Evolutionary conservation across 2,329 filamentous ascomycete species (phyloP), one percentile per base, ranked within the genome.

Genomic region (Verticillium nonalfalfae): DNA sequence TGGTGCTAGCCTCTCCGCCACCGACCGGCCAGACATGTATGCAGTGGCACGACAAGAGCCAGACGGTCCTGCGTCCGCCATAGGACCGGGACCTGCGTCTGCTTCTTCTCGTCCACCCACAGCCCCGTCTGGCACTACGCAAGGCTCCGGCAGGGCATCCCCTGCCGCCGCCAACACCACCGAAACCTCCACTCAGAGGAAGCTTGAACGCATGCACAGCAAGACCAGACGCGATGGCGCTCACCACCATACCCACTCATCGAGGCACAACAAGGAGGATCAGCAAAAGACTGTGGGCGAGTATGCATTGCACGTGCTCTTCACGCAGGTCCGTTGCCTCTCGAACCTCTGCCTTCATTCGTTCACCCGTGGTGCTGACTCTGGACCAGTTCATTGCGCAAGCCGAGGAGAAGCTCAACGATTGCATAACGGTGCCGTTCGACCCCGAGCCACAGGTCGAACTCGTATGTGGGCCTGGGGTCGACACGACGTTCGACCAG

Each of bases 221-320:
- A 90, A 85, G 72, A 79, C 85, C 56, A 86, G 89, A 66, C 85
- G 89, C 69, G 90, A 93, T 64, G 88, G 91, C 71, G 79, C 82
- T 7, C 89, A 90, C 70, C 87, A 93, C 70, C 89, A 88, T 67
- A 91, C 90, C 15, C 88, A 92, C 69, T 94, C 90, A 39, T 88
- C 88, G 58, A 83, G 86, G 60, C 85, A 89, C 68, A 81, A 87
- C 68, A 78, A 85, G 68, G 84, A 84, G 67, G 85, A 89, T 59
- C 91, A 96, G 65, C 85, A 90, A 66, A 96, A 94, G 75, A 97
- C 93, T 0, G 93, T 97, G n/a, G 93, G 93, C 60, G 95, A 99
- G 79, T 98, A 97, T 83, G 95, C 95, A 21, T 80, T 99, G 63
- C 94, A 98, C 75, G 94, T 98, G 68, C 80, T 99, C 54, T 97